Percentiles rank a stretch among this genome's conserved stretches.
phyloP scores from a whole-genome alignment of 371 early-diverging fungal genomes.

The Sporodiniella umbellata region DNA sequence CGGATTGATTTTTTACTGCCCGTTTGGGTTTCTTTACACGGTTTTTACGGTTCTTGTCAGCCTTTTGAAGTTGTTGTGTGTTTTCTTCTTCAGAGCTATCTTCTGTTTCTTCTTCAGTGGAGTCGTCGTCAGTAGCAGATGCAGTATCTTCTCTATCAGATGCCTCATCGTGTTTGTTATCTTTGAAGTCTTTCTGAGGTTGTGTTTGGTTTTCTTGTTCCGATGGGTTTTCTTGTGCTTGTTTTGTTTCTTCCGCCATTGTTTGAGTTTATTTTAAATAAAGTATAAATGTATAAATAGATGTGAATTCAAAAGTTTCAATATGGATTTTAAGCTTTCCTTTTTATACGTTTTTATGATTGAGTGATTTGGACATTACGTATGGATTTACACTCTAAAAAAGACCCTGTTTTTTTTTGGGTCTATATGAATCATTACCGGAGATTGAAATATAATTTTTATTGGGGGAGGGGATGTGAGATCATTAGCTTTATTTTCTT shows the following conservation, averaged over 20 bases:
- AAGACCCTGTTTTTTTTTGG: not conserved
- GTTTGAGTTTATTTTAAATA: too few species aligned
- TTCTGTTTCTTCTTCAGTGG: conserved; percentile 13
- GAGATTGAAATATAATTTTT: not conserved
- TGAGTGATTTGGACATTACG: not conserved
- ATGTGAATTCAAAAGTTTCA: too few species aligned
- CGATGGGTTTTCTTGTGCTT: not conserved
- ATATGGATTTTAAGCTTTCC: too few species aligned
- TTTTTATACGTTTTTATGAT: not conserved
- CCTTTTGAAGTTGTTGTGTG: conserved; percentile 5
- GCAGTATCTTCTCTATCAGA: conserved; percentile 2
- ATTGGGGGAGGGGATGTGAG: not conserved
- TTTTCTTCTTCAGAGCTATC: conserved; percentile 11
- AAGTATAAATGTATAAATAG: too few species aligned
- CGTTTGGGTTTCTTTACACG: too few species aligned
- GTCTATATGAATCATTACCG: not conserved
- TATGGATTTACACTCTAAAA: not conserved
- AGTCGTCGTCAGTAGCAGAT: conserved; percentile 9
- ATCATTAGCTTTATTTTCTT: not conserved
- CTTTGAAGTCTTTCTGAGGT: not conserved
- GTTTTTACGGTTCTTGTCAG: conserved; percentile 11
- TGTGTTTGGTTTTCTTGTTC: conserved; percentile 1
- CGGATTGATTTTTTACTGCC: too few species aligned
- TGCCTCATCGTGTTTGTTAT: not conserved
- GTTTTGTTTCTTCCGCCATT: not conserved